Percentiles rank a stretch among this genome's conserved stretches.
These are phyloP conservation scores for Candida cerambycidarum DNA, from an alignment of 805 yeast genomes.

Conservation along the genomic window DNA sequence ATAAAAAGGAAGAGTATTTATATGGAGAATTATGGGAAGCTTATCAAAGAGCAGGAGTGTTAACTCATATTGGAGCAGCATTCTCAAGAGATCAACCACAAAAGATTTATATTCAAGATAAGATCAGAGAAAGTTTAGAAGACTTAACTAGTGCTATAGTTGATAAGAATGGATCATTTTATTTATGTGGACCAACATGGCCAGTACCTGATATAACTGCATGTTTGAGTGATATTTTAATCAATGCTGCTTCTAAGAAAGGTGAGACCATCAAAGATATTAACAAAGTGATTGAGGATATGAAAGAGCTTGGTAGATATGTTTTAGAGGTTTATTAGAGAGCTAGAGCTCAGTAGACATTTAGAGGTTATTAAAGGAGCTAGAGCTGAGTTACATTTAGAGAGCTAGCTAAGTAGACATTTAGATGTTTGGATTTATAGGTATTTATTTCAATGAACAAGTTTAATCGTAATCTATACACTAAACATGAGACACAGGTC, in stretches of 20 bases:
- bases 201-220: conserved; percentile 96
- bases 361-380: no score
- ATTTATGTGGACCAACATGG: conserved; percentile 99
- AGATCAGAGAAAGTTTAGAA: conserved; percentile 73
- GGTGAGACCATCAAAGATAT: conserved; percentile 67
- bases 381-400: no score
- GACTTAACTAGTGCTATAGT: conserved; percentile 79
- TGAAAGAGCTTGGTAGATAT: conserved; percentile 91
- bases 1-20: conserved; percentile 89
- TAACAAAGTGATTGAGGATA: conserved; percentile 80
- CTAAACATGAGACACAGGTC: no score
- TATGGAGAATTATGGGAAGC: conserved; percentile 99
- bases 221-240: conserved; percentile 79
- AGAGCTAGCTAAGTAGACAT: no score
- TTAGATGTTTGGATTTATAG: no score
- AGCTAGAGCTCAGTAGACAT: no score
- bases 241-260: conserved; percentile 63
- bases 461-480: no score
- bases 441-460: no score
- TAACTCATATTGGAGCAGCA: conserved; percentile 96
- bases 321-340: conserved; percentile 85
- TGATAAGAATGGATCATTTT: conserved; percentile 80
- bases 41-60: conserved; percentile 83
- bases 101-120: conserved; percentile 93
- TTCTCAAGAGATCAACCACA: conserved; percentile 96